Conservation (phyloP, 805 yeast species). For the Myxozyma mucilagina region DNA sequence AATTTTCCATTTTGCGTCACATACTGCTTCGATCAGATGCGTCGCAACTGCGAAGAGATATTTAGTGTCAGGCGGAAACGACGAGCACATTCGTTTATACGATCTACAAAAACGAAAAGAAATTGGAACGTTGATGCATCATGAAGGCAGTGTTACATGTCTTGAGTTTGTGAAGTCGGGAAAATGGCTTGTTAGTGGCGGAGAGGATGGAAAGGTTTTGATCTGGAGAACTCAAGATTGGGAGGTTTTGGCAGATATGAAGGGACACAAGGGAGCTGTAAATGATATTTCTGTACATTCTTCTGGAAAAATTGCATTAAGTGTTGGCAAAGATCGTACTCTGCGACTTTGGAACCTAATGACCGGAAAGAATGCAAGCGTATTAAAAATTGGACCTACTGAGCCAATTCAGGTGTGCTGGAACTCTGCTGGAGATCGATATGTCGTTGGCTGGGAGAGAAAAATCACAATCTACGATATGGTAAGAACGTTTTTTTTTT, state of each 20-base stretch:
- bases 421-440: conserved; percentile 66
- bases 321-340: conserved; percentile 83
- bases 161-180: conserved; percentile 61
- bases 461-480: conserved; percentile 58
- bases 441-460: conserved; percentile 71
- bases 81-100: conserved; percentile 91
- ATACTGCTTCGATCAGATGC: conserved; percentile 80
- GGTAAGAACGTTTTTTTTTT: conserved; percentile 6
- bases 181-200: conserved; percentile 88
- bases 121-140: conserved; percentile 84
- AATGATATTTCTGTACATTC: conserved; percentile 89
- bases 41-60: conserved; percentile 81
- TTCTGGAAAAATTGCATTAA: conserved; percentile 82
- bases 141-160: conserved; percentile 82
- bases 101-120: conserved; percentile 93
- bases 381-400: conserved; percentile 50
- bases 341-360: conserved; percentile 91
- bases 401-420: conserved; percentile 48
- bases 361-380: conserved; percentile 93
- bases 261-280: conserved; percentile 83
- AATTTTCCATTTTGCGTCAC: conserved; percentile 94
- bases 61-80: conserved; percentile 91
- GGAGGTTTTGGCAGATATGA: conserved; percentile 85
- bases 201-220: conserved; percentile 85
- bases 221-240: conserved; percentile 97